phyloP scores from a whole-genome alignment of 2,329 filamentous ascomycete species.

The Rutstroemia sp. region DNA sequence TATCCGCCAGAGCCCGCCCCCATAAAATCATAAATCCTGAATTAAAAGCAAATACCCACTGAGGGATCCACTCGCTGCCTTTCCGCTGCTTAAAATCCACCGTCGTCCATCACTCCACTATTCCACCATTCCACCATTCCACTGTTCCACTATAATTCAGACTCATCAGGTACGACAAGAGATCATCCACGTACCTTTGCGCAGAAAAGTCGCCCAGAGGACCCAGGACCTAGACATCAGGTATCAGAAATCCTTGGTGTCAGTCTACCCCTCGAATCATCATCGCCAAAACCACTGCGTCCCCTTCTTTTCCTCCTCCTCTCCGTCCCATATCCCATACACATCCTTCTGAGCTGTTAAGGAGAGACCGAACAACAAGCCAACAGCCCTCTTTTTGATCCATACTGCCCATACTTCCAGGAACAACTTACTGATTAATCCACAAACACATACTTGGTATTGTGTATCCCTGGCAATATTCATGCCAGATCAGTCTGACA shows the following conservation, averaged over 20 bases:
- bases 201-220: no score
- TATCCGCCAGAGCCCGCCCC: no score
- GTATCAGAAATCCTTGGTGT: background rate
- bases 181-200: no score
- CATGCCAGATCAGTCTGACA: constrained; percentile 13
- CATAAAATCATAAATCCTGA: no score
- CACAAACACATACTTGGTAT: background rate
- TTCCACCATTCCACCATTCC: background rate
- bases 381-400: no score
- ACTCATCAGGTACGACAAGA: background rate
- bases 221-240: no score
- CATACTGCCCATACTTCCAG: no score
- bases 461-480: background rate
- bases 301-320: background rate
- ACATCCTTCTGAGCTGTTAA: no score
- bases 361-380: no score
- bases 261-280: background rate
- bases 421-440: no score
- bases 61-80: background rate
- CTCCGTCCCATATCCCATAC: background rate
- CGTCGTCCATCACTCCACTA: background rate
- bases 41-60: no score
- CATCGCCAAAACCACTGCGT: background rate
- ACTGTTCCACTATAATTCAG: background rate
- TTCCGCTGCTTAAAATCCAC: background rate